A percentile compares a stretch with the other conserved stretches of the same genome.
Conservation (phyloP, 805 yeast genomes). For the Starmerella tilneyi region DNA sequence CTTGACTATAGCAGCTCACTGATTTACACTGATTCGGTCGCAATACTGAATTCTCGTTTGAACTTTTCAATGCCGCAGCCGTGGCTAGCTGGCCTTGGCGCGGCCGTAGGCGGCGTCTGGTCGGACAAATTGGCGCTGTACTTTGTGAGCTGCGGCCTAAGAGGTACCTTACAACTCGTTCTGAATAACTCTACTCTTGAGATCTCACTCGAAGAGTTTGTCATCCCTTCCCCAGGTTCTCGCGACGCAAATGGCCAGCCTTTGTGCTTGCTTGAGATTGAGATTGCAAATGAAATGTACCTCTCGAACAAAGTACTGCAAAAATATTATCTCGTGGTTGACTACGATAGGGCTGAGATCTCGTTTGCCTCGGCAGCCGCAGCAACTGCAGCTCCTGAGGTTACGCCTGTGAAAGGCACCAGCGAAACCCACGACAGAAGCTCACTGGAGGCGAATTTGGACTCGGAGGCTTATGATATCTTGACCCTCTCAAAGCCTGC, state of each 20-base stretch:
- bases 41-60: conserved; percentile 11
- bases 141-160: conserved; percentile 10
- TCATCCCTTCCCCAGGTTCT: not conserved
- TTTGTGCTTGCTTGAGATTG: conserved; percentile 16
- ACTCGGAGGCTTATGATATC: not conserved
- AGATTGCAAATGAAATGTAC: conserved; percentile 3
- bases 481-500: not conserved
- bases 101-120: conserved; percentile 11
- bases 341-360: conserved; percentile 11
- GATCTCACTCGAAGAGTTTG: not conserved
- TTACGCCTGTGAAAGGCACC: not conserved
- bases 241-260: conserved; percentile 1
- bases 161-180: conserved; percentile 1
- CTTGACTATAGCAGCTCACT: not conserved
- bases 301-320: conserved; percentile 13
- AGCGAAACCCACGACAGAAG: not conserved
- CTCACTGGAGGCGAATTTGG: not conserved
- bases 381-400: not conserved
- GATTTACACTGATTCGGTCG: not conserved
- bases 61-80: conserved; percentile 12
- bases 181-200: not conserved
- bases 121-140: conserved; percentile 4
- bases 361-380: conserved; percentile 11
- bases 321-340: conserved; percentile 14
- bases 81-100: conserved; percentile 5